Evolutionary conservation across 768 basidiomycete genomes (phyloP).

Genomic region (Russula emetica): DNA sequence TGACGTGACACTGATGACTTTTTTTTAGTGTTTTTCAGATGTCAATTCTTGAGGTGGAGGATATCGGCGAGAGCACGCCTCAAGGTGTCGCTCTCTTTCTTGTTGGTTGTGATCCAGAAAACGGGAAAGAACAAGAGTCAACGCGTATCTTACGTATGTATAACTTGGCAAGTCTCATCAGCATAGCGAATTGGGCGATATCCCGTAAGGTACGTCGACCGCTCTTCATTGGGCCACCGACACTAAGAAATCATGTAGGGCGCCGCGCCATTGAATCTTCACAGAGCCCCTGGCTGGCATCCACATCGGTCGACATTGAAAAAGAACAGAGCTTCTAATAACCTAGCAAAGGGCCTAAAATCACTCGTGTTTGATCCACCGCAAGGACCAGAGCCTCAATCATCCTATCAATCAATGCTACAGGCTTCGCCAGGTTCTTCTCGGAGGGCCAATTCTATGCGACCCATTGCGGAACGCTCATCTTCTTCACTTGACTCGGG

Average conservation of each 20-base stretch:
- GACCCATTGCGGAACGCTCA: not conserved
- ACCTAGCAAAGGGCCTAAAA: conserved; percentile 60
- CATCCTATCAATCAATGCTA: conserved; percentile 19
- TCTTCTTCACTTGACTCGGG: conserved; percentile 13
- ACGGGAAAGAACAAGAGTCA: conserved; percentile 53
- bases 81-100: conserved; percentile 76
- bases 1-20: not conserved
- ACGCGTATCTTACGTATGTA: conserved; percentile 72
- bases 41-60: conserved; percentile 61
- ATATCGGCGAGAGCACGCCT: conserved; percentile 51
- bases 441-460: not conserved
- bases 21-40: conserved; percentile 66
- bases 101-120: conserved; percentile 58
- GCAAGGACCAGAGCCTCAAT: conserved; percentile 30
- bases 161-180: conserved; percentile 68
- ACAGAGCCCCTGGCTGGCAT: conserved; percentile 48
- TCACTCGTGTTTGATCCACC: conserved; percentile 49
- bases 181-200: conserved; percentile 69
- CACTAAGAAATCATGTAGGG: conserved; percentile 39
- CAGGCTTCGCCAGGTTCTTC: not conserved
- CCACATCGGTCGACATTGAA: conserved; percentile 44
- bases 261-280: conserved; percentile 56
- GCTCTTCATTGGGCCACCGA: not conserved
- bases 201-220: conserved; percentile 52
- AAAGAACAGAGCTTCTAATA: conserved; percentile 50